Base-by-base conservation (phyloP, 208 protist genomes). In the Trypanosoma conorhini region DNA sequence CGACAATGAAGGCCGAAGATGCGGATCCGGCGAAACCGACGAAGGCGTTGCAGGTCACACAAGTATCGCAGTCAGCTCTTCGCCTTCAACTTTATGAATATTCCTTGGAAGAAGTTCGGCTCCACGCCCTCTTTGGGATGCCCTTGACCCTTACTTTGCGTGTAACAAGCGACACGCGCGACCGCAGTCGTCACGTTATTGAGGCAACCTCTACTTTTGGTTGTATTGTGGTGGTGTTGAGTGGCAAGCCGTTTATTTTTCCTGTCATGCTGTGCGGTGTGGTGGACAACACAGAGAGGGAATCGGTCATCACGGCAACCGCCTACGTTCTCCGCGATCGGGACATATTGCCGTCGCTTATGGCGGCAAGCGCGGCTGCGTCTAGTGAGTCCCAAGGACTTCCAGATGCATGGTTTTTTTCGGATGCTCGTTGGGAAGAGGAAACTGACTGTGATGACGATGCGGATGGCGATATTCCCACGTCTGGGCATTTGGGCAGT, bases 291-390 rank as follows among this genome's bases (percentile, higher is more conserved):
- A 8, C 35, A 57, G 46, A 54, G 35, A 61, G 63, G 40, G 50
- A 40, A 2, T 4, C 54, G 31, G 50, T 56, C n/a, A 55, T 81
- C 54, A 72, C 28, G 44, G 62, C 51, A 1, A 76, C 68, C 30
- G 85, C 74, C 5, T 87, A 92, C 67, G 72, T 89, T 62, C 67
- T 93, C 64, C 77, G 80, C 5, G 86, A 96, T 46, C 71, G 63
- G 19, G 91, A 96, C 60, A 72, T 92, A 79, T 80, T 96, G 5
- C 67, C 86, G 3, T 85, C 92, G 17, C 82, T 93, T 57, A 66
- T 93, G 13, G 59, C 62, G 24, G 81, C 86, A 31, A 88, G 87
- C 61, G 82, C 82, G 26, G 46, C 38, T 15, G 19, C 57, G 28
- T 60, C 54, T 42, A 24, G 31, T 40, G 55, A 54, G 50, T 51